phyloP scores from a whole-genome alignment of 345 rosid species.

The Anastatica hierochuntica region DNA sequence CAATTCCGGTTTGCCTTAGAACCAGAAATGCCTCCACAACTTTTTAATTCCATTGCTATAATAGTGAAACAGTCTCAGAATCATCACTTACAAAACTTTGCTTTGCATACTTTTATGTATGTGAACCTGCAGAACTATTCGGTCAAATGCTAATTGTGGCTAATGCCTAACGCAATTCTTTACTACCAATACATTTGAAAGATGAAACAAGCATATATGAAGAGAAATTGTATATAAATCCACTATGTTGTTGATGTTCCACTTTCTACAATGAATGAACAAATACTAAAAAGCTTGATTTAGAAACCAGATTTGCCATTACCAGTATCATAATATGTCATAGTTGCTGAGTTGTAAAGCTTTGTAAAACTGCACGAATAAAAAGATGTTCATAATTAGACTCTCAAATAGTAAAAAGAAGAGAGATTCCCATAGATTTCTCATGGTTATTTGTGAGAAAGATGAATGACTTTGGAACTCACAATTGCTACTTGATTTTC shows the following conservation, averaged over 20 bases:
- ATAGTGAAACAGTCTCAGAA: not conserved
- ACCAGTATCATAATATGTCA: slow-evolving; percentile 5
- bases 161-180: slow-evolving; percentile 13
- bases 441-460: slow-evolving; percentile 13
- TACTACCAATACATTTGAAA: not conserved
- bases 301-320: slow-evolving; percentile 7
- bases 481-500: slow-evolving; percentile 17
- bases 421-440: too few species aligned
- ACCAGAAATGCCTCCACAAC: not conserved
- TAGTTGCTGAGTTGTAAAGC: slow-evolving; percentile 25
- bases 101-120: slow-evolving; percentile 1
- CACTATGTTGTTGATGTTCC: slow-evolving; percentile 1
- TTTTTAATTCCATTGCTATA: slow-evolving; percentile 10
- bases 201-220: not conserved
- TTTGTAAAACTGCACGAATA: slow-evolving; percentile 15
- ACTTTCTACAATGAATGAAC: slow-evolving; percentile 14
- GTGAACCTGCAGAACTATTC: not conserved
- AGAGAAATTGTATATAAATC: not conserved
- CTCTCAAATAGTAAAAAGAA: slow-evolving; percentile 15
- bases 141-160: not conserved
- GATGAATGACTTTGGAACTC: slow-evolving; percentile 16
- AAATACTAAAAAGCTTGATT: slow-evolving; percentile 1
- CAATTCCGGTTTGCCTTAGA: not conserved
- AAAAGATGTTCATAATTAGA: slow-evolving; percentile 20
- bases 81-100: not conserved